Evolutionary conservation across 257 asterid species (phyloP).

Genomic region (Buddleja alternifolia): DNA sequence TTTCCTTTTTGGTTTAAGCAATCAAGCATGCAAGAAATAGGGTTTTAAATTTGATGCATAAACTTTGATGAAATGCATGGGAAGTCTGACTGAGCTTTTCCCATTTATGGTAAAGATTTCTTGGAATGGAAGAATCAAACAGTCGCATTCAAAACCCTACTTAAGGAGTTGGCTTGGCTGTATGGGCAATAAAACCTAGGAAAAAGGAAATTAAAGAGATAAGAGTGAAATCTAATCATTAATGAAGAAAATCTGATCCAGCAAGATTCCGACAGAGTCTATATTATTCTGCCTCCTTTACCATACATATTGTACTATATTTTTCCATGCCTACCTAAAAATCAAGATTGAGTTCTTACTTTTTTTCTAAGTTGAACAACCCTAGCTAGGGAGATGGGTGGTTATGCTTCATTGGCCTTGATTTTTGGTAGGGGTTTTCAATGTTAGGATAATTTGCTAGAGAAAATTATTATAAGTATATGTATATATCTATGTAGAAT

Average conservation of each 20-base stretch:
- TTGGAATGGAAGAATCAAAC: conserved; percentile 29
- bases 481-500: no score
- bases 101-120: conserved; percentile 35
- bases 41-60: conserved; percentile 32
- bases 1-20: conserved; percentile 38
- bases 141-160: conserved; percentile 39
- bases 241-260: conserved; percentile 22
- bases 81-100: conserved; percentile 29
- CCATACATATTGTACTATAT: conserved; percentile 34
- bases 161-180: conserved; percentile 29
- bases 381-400: conserved; percentile 42
- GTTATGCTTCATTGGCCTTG: conserved; percentile 22
- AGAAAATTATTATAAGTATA: background rate
- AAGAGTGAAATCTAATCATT: conserved; percentile 28
- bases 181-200: conserved; percentile 41
- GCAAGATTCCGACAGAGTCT: conserved; percentile 19
- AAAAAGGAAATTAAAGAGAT: background rate
- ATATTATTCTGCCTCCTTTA: conserved; percentile 26
- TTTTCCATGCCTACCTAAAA: conserved; percentile 23
- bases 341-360: conserved; percentile 15
- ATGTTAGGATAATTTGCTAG: background rate
- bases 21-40: conserved; percentile 35
- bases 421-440: conserved; percentile 6
- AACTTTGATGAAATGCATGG: conserved; percentile 40
- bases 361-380: conserved; percentile 30